These are phyloP conservation scores for Atkinsonella texensis DNA, from an alignment of 2,329 filamentous ascomycete genomes.

Conservation along the genomic window DNA sequence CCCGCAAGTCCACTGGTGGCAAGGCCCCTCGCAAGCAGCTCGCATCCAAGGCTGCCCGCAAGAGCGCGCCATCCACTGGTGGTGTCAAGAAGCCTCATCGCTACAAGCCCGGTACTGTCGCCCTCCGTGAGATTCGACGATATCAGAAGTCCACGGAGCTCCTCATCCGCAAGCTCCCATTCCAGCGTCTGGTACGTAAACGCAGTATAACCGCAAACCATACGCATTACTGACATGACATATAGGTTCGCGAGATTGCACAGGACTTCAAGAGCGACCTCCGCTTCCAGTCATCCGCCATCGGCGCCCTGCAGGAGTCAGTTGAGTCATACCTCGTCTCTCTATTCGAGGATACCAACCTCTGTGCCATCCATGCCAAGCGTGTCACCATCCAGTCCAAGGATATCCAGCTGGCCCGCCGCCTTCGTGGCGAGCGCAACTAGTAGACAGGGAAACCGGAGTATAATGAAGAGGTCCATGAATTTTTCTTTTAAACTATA, in stretches of 20 bases:
- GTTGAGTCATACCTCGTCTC: constrained; percentile 98
- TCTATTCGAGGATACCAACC: constrained; percentile 95
- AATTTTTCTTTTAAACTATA: constrained; percentile 13
- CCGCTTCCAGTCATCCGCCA: constrained; percentile 96
- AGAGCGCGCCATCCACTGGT: constrained; percentile 93
- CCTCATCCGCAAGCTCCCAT: constrained; percentile 91
- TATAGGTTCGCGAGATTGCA: constrained; percentile 77
- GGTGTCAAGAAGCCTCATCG: constrained; percentile 94
- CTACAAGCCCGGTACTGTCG: constrained; percentile 86
- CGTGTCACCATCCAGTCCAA: constrained; percentile 97
- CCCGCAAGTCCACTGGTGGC: constrained; percentile 68
- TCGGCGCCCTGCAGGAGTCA: constrained; percentile 94
- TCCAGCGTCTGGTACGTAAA: constrained; percentile 71
- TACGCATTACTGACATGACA: constrained; percentile 6
- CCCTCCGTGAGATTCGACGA: constrained; percentile 94
- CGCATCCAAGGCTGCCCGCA: constrained; percentile 94
- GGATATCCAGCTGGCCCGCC: constrained; percentile 92
- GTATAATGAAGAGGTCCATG: constrained; percentile 19
- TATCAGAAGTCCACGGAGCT: constrained; percentile 98
- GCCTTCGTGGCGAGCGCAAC: constrained; percentile 88
- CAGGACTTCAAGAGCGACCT: constrained; percentile 93
- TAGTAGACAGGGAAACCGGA: constrained; percentile 31
- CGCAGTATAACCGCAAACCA: not conserved
- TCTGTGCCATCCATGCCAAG: constrained; percentile 98
- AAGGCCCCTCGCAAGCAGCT: constrained; percentile 89